Base-by-base conservation (phyloP, 352 stramenopile species). In the Pythium phragmitis region DNA sequence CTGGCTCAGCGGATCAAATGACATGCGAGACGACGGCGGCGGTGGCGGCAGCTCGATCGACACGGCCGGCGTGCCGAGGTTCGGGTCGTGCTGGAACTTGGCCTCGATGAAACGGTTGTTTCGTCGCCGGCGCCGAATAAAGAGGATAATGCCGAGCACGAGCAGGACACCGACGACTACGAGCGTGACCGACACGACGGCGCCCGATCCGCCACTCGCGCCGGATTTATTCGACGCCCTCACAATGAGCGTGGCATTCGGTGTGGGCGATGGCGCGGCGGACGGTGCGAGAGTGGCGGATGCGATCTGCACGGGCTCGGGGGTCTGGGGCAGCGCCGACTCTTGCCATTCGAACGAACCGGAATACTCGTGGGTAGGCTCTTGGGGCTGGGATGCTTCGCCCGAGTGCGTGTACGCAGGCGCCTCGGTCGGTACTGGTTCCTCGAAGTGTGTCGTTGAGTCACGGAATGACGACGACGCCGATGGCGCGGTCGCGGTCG, bases 11-110 rank as follows among this genome's bases (percentile, higher is more conserved):
- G 57, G 49, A 19, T 66, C 51, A 30, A 49, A 51, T 11, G 60
- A 66, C 19, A 60, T 30, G 19, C 52, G 60, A 7, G 60, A 54
- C 14, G 60, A 67, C 48, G 63, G 63, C 55, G 55, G 43, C 11
- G 65, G 45, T 34, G 57, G 57, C 28, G 65, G 65, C 13, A 71
- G 41, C 37, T 71, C 65, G 37, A 71, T 71, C 7, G 65, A 71
- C 17, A 71, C 28, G 2, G 41, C 58, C 11, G 65, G 65, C 8
- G 57, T 54, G 14, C 59, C 57, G 34, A 71, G 47, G 39, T 66
- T 53, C n/a, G 53, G 47, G n/a, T 66, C 46, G 21, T 50, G 33
- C 8, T 58, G 45, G 42, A 61, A 60, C 28, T 69, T 66, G 36
- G 58, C 45, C 4, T 34, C 57, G 21, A 59, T 30, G 4, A 60